phyloP scores from a whole-genome alignment of 805 yeast genomes.

The Cyberlindnera mycetangii region DNA sequence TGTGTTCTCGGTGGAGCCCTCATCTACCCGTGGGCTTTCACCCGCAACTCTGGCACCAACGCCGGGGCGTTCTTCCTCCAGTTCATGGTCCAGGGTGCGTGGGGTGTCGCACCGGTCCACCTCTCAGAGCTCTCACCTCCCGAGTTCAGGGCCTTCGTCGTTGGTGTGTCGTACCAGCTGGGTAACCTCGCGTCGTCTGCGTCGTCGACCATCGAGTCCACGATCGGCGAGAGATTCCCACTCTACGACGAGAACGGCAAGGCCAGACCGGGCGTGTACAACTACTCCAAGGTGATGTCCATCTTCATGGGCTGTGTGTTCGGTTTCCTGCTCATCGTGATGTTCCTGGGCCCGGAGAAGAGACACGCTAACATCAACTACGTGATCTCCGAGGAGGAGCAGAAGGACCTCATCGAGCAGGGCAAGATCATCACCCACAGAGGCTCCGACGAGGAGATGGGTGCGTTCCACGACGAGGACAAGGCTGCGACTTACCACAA shows the following conservation, averaged over 20 bases:
- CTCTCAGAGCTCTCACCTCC: constrained; percentile 61
- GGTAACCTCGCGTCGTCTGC: constrained; percentile 70
- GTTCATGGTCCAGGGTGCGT: constrained; percentile 64
- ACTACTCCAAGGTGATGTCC: constrained; percentile 63
- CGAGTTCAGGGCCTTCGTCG: constrained; percentile 57
- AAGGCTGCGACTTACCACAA: constrained; percentile 11
- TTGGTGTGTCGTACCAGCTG: constrained; percentile 63
- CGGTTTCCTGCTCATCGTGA: constrained; percentile 46
- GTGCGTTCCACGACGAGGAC: constrained; percentile 7
- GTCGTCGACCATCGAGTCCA: constrained; percentile 64
- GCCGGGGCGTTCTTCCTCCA: constrained; percentile 63
- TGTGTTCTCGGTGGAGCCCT: constrained; percentile 57
- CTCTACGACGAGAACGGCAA: constrained; percentile 30
- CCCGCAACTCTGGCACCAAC: constrained; percentile 39
- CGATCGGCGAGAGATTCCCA: constrained; percentile 56
- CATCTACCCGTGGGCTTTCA: constrained; percentile 43
- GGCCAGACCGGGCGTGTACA: constrained; percentile 32
- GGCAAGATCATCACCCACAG: constrained; percentile 25
- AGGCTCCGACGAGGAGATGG: constrained; percentile 17
- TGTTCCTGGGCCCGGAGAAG: constrained; percentile 63
- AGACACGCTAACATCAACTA: constrained; percentile 33
- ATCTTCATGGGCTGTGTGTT: constrained; percentile 65
- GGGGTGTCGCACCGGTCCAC: constrained; percentile 67
- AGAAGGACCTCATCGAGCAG: constrained; percentile 22
- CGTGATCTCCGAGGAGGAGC: constrained; percentile 23